phyloP scores from a whole-genome alignment of 179 eudicot genomes.

The Nepenthes alata region DNA sequence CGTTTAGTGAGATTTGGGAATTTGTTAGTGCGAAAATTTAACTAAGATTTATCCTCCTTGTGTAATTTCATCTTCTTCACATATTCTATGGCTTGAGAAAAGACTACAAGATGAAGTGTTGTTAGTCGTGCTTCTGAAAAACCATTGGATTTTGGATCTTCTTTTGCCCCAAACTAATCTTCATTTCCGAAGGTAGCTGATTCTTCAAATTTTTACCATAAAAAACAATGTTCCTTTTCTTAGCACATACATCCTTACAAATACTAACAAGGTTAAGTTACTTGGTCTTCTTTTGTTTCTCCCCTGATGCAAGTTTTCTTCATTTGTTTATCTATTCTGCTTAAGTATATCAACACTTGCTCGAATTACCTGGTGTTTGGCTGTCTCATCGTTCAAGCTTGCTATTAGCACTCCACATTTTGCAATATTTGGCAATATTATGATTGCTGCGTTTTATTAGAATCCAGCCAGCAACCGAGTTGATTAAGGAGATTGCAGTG shows the following conservation, averaged over 20 bases:
- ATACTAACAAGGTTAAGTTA: too few species aligned
- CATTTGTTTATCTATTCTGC: too few species aligned
- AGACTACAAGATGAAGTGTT: constrained; percentile 56
- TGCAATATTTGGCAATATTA: neutral
- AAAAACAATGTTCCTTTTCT: too few species aligned
- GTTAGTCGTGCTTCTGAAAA: constrained; percentile 65
- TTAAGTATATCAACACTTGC: too few species aligned
- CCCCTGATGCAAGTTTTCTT: too few species aligned
- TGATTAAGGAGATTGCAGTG: constrained; percentile 78
- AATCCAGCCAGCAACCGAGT: constrained; percentile 76
- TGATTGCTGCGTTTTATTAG: constrained; percentile 7
- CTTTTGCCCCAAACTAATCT: constrained; percentile 28
- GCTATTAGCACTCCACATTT: too few species aligned
- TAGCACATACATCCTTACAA: too few species aligned
- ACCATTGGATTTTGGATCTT: constrained; percentile 56
- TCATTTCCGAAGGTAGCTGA: constrained; percentile 52
- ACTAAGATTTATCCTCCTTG: neutral
- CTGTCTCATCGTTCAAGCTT: neutral
- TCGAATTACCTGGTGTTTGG: too few species aligned
- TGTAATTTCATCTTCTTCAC: constrained; percentile 8
- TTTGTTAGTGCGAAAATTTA: too few species aligned
- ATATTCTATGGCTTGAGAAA: constrained; percentile 76
- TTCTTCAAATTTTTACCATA: neutral
- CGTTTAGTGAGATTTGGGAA: too few species aligned
- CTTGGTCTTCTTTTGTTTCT: too few species aligned